Conservation (phyloP, 495 filamentous ascomycete genomes). For the Neurospora sp. region DNA sequence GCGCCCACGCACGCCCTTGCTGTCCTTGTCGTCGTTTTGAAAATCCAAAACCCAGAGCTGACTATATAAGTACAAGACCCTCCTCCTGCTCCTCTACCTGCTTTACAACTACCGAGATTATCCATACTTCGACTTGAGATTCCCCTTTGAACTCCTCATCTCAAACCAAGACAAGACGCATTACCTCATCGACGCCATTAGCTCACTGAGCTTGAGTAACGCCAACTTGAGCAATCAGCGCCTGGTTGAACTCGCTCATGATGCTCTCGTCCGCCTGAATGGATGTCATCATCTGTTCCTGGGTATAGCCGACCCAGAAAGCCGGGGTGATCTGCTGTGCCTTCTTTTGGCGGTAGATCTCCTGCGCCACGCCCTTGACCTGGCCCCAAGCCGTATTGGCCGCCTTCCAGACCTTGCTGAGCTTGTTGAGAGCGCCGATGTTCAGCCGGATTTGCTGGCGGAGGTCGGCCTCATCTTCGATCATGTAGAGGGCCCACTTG, state of each 20-base stretch:
- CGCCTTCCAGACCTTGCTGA: conserved; percentile 68
- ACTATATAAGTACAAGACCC: neutral
- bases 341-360: conserved; percentile 49
- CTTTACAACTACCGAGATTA: neutral
- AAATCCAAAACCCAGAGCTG: neutral
- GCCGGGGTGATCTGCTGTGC: conserved; percentile 38
- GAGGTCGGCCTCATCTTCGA: conserved; percentile 56
- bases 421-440: conserved; percentile 67
- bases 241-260: conserved; percentile 39
- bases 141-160: neutral
- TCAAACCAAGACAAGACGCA: neutral
- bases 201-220: neutral
- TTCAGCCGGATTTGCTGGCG: conserved; percentile 72
- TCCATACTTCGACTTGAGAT: neutral
- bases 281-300: conserved; percentile 44
- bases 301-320: conserved; percentile 42
- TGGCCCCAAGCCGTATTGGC: conserved; percentile 62
- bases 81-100: neutral
- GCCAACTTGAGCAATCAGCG: conserved; percentile 5
- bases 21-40: neutral
- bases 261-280: conserved; percentile 44
- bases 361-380: conserved; percentile 60
- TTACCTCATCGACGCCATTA: neutral
- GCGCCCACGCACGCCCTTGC: neutral
- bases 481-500: conserved; percentile 46